phyloP scores from a whole-genome alignment of 2,329 filamentous ascomycete genomes.

The Endocalyx cinctus region DNA sequence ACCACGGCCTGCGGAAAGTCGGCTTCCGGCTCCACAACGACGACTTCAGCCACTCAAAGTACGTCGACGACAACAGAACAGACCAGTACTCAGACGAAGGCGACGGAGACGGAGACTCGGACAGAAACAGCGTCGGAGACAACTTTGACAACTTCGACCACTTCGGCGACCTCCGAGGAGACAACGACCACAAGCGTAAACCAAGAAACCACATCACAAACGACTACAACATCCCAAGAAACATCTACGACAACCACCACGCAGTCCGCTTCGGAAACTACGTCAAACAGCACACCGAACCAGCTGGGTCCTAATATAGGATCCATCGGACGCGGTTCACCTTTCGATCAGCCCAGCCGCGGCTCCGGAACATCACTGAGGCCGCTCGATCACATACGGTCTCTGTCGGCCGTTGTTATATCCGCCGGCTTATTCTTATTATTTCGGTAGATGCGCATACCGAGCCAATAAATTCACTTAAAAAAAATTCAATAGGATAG shows the following conservation, averaged over 20 bases:
- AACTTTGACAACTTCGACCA: neutral
- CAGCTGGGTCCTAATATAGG: neutral
- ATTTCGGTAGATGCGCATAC: neutral
- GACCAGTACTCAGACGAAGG: too few relatives aligned
- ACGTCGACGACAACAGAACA: too few relatives aligned
- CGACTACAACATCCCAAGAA: neutral
- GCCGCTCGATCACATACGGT: neutral
- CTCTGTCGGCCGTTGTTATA: slow-evolving; percentile 4
- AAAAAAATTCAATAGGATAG: neutral
- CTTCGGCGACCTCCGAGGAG: neutral
- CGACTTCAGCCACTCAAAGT: too few relatives aligned
- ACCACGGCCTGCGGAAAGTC: too few relatives aligned
- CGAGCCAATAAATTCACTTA: neutral
- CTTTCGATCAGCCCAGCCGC: slow-evolving; percentile 13
- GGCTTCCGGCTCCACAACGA: too few relatives aligned
- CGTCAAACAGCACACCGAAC: slow-evolving; percentile 1
- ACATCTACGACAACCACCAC: slow-evolving; percentile 1
- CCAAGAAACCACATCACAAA: neutral
- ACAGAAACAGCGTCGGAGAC: too few relatives aligned
- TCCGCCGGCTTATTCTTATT: neutral
- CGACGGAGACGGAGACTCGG: too few relatives aligned
- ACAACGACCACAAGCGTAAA: neutral
- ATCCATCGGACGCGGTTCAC: slow-evolving; percentile 18
- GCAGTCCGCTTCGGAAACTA: slow-evolving; percentile 4
- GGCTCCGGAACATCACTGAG: slow-evolving; percentile 2